phyloP scores from a whole-genome alignment of 1,284 basidiomycete species.

The Puccinia hordei region DNA sequence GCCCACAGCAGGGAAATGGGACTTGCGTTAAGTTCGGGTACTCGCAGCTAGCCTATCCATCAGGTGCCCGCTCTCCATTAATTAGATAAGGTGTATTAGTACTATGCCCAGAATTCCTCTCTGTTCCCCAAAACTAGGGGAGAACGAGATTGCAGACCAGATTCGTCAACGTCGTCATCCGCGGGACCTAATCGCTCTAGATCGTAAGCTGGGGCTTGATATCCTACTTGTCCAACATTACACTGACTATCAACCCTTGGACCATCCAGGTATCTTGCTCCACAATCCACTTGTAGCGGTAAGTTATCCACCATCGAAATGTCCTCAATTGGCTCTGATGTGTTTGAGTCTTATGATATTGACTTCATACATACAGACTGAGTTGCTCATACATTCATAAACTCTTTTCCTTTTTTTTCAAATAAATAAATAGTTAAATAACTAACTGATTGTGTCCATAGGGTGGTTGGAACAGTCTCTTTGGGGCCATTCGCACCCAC shows the following conservation, averaged over 20 bases:
- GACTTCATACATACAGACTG: no score
- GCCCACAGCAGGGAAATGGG: no score
- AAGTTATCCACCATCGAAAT: constrained; percentile 4
- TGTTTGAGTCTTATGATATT: no score
- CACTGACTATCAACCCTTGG: background rate
- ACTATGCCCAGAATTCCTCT: constrained; percentile 23
- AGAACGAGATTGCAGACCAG: constrained; percentile 27
- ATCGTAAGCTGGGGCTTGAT: background rate
- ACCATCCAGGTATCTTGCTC: constrained; percentile 17
- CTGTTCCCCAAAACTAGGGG: constrained; percentile 11
- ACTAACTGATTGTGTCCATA: constrained; percentile 26
- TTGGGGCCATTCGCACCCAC: constrained; percentile 60
- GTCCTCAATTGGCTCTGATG: no score
- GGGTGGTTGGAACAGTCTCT: constrained; percentile 61
- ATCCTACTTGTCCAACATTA: background rate
- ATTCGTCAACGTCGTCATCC: constrained; percentile 41
- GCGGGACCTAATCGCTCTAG: constrained; percentile 22
- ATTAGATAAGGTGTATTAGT: no score
- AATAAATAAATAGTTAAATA: no score
- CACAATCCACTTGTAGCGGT: constrained; percentile 30
- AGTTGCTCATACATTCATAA: no score
- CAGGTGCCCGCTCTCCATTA: no score
- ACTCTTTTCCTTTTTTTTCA: background rate
- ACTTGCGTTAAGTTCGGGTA: no score
- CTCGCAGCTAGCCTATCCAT: no score